phyloP scores from a whole-genome alignment of 2,329 filamentous ascomycete genomes.

The Scedosporium minutisporum region DNA sequence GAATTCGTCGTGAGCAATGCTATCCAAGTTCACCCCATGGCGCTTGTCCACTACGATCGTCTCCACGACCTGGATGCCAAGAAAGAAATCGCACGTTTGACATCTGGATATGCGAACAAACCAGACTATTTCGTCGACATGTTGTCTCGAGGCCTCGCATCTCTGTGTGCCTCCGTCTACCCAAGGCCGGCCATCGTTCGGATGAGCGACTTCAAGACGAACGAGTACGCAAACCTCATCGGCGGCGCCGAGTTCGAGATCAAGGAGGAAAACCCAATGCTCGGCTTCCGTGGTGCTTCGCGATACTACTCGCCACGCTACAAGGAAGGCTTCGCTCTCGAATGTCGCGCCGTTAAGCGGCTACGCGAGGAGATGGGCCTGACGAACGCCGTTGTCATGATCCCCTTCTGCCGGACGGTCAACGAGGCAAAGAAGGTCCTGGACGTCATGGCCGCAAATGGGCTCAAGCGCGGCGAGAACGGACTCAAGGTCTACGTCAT shows the following conservation, averaged over 20 bases:
- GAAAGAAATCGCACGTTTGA: slow-evolving; percentile 18
- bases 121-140: slow-evolving; percentile 28
- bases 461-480: slow-evolving; percentile 23
- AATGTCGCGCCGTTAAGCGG: slow-evolving; percentile 26
- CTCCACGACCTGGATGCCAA: slow-evolving; percentile 18
- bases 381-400: slow-evolving; percentile 26
- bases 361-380: slow-evolving; percentile 26
- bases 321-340: slow-evolving; percentile 26
- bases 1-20: slow-evolving; percentile 27
- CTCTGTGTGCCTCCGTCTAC: slow-evolving; percentile 26
- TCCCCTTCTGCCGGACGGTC: slow-evolving; percentile 27
- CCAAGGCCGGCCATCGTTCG: slow-evolving; percentile 27
- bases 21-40: slow-evolving; percentile 27
- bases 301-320: slow-evolving; percentile 29
- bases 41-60: slow-evolving; percentile 22
- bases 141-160: slow-evolving; percentile 23
- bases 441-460: slow-evolving; percentile 25
- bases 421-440: slow-evolving; percentile 24
- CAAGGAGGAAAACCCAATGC: slow-evolving; percentile 29
- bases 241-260: slow-evolving; percentile 28
- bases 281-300: slow-evolving; percentile 30
- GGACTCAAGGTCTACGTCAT: slow-evolving; percentile 29
- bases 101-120: slow-evolving; percentile 21
- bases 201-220: slow-evolving; percentile 31
- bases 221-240: slow-evolving; percentile 28